Percentiles rank a stretch among this genome's conserved stretches.
phyloP scores from a whole-genome alignment of 305 asterid species.

The Fraxinus platypoda region DNA sequence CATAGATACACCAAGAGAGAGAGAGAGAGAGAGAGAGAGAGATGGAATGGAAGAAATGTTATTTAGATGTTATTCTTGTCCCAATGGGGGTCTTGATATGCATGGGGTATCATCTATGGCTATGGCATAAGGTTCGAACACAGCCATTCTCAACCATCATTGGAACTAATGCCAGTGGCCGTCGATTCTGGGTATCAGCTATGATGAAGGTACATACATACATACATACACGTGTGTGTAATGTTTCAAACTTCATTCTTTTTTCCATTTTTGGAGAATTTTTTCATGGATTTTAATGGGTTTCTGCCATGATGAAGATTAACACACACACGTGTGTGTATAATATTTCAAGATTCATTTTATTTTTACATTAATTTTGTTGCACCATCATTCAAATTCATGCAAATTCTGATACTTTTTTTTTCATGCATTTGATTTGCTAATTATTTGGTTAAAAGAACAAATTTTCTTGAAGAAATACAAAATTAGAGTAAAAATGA shows the following conservation, averaged over 20 bases:
- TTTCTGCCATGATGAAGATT: neutral
- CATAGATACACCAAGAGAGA: too few relatives aligned
- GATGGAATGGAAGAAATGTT: conserved; percentile 83
- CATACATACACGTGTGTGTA: neutral
- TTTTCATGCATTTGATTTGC: neutral
- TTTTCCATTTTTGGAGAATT: neutral
- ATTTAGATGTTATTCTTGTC: conserved; percentile 69
- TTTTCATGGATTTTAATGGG: neutral
- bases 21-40: neutral
- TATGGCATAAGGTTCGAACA: conserved; percentile 64
- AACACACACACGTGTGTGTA: neutral
- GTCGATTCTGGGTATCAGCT: conserved; percentile 86
- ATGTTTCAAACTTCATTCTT: neutral
- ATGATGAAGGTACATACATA: conserved; percentile 64
- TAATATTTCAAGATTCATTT: neutral
- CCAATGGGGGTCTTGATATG: conserved; percentile 58
- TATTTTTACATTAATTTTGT: neutral
- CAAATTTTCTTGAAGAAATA: neutral
- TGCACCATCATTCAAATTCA: too few relatives aligned
- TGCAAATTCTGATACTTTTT: neutral
- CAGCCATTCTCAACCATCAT: conserved; percentile 72
- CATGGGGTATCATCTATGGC: conserved; percentile 70
- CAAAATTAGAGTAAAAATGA: neutral
- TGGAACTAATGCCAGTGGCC: conserved; percentile 76
- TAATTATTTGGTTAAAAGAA: neutral